Evolutionary conservation across 1,284 basidiomycete species (phyloP).

Genomic region (Pseudozyma sp.): DNA sequence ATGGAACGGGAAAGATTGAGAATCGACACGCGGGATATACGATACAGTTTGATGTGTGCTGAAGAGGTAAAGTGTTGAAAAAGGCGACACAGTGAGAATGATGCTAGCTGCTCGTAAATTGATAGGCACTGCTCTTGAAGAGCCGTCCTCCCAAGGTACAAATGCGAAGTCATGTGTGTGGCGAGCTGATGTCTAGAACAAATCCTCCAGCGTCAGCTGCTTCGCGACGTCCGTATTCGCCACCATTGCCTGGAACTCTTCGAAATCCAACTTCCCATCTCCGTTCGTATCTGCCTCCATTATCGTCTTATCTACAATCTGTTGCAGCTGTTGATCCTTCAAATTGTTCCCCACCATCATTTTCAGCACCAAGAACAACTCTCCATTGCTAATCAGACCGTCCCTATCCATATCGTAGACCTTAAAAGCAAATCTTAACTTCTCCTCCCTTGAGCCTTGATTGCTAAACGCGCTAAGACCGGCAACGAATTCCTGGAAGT

Average conservation of each 20-base stretch:
- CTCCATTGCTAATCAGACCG: conserved; percentile 97
- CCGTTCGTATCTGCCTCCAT: conserved; percentile 99
- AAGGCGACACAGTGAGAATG: no score
- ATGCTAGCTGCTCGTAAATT: no score
- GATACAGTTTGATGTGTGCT: neutral
- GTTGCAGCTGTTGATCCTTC: conserved; percentile 99
- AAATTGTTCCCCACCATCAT: conserved; percentile 99
- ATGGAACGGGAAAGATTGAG: neutral
- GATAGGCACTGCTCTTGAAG: no score
- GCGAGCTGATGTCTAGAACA: no score
- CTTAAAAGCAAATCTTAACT: conserved; percentile 95
- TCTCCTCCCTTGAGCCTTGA: conserved; percentile 94
- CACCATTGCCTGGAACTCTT: conserved; percentile 96
- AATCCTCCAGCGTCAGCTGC: conserved; percentile 94
- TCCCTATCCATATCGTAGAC: conserved; percentile 99
- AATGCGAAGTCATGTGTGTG: no score
- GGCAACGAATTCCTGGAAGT: conserved; percentile 98
- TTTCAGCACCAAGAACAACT: conserved; percentile 96
- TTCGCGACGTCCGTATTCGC: conserved; percentile 98
- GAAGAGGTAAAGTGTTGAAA: neutral
- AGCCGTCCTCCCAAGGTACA: no score
- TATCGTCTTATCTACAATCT: conserved; percentile 99
- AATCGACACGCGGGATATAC: neutral
- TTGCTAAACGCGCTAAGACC: conserved; percentile 97
- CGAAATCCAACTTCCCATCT: conserved; percentile 95